A percentile compares a stretch with the other conserved stretches of the same genome.
Evolutionary conservation across 495 filamentous ascomycete genomes (phyloP).

Genomic region (Jackrogersella multiformis): DNA sequence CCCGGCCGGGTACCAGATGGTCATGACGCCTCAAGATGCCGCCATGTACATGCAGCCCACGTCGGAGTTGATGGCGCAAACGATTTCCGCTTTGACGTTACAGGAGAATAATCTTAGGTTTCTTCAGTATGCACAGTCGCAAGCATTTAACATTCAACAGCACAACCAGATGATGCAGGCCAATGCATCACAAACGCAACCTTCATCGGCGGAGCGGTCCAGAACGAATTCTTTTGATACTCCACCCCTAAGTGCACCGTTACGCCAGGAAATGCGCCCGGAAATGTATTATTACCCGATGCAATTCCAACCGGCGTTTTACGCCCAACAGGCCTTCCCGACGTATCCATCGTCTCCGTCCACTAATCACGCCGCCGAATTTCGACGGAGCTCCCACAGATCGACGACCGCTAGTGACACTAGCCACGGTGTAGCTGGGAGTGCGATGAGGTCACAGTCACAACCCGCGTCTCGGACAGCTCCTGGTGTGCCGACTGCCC

Average conservation of each 20-base stretch:
- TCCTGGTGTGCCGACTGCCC: constrained; percentile 21
- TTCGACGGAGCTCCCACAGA: constrained; percentile 61
- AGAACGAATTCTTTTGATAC: constrained; percentile 64
- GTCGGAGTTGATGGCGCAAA: constrained; percentile 56
- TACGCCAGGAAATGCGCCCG: constrained; percentile 56
- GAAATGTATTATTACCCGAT: constrained; percentile 53
- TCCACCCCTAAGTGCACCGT: constrained; percentile 59
- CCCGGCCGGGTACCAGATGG: constrained; percentile 38
- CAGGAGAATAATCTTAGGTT: constrained; percentile 58
- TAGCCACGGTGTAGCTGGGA: constrained; percentile 50
- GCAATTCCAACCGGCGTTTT: constrained; percentile 44
- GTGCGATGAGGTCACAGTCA: constrained; percentile 64
- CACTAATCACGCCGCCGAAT: constrained; percentile 52
- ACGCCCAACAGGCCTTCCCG: constrained; percentile 46
- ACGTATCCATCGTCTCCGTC: constrained; percentile 61
- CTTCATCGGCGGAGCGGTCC: constrained; percentile 55
- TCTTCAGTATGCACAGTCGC: constrained; percentile 59
- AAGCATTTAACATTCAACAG: constrained; percentile 54
- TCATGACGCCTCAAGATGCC: constrained; percentile 50
- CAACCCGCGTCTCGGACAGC: constrained; percentile 62
- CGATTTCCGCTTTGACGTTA: constrained; percentile 47
- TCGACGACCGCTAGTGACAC: constrained; percentile 52
- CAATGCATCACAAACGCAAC: constrained; percentile 53
- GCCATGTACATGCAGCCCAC: constrained; percentile 56
- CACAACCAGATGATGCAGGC: constrained; percentile 57